These are phyloP conservation scores for Echinosophora koreensis DNA, from an alignment of 306 rosid species.

Conservation along the genomic window DNA sequence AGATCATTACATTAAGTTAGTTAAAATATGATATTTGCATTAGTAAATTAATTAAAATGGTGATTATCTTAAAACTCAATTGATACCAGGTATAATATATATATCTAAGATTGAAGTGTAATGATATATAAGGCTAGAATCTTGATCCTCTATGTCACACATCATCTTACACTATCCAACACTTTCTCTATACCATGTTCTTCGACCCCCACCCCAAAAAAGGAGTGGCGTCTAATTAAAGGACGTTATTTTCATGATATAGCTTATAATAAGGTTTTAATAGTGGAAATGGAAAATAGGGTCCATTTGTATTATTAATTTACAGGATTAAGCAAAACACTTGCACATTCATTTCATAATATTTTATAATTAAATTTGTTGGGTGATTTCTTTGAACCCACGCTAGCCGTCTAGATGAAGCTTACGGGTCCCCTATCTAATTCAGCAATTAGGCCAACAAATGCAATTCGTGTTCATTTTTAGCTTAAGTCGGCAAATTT, in stretches of 20 bases:
- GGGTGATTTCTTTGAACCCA: slow-evolving; percentile 60
- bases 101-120: neutral
- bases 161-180: neutral
- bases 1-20: neutral
- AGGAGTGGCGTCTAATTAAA: slow-evolving; percentile 9
- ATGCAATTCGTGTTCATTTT: slow-evolving; percentile 20
- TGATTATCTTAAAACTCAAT: slow-evolving; percentile 6
- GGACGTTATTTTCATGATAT: slow-evolving; percentile 43
- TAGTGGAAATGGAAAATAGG: slow-evolving; percentile 50
- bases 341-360: slow-evolving; percentile 44
- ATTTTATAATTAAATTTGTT: slow-evolving; percentile 40
- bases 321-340: slow-evolving; percentile 58
- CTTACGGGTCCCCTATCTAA: slow-evolving; percentile 52
- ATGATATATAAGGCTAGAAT: neutral
- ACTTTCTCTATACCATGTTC: neutral
- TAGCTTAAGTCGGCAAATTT: slow-evolving; percentile 49
- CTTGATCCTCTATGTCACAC: neutral
- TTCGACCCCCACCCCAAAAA: neutral
- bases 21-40: slow-evolving; percentile 12
- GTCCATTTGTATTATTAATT: slow-evolving; percentile 59
- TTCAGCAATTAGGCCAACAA: slow-evolving; percentile 46
- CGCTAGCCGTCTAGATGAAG: slow-evolving; percentile 62
- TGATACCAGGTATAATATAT: neutral
- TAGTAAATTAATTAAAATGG: neutral
- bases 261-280: slow-evolving; percentile 46